phyloP scores from a whole-genome alignment of 345 rosid species.

The Aegle marmelos region DNA sequence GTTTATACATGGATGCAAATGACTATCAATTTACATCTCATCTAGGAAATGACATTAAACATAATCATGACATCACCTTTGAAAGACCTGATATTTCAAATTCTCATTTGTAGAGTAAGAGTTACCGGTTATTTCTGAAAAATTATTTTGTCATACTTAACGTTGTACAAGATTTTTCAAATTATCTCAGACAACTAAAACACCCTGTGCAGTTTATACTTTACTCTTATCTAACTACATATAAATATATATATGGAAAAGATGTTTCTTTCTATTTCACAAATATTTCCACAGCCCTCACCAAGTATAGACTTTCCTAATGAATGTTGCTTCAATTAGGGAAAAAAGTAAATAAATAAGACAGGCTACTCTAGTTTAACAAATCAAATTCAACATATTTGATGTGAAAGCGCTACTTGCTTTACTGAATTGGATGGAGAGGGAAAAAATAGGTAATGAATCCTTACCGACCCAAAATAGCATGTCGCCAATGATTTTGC shows the following conservation, averaged over 20 bases:
- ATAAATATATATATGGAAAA: background rate
- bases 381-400: background rate
- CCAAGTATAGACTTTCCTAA: constrained; percentile 1
- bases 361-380: background rate
- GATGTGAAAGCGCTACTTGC: background rate
- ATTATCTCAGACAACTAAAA: background rate
- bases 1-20: background rate
- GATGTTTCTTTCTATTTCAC: background rate
- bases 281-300: background rate
- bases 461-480: constrained; percentile 88
- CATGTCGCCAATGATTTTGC: constrained; percentile 81
- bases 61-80: background rate
- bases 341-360: background rate
- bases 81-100: background rate
- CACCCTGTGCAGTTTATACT: background rate
- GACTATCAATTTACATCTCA: background rate
- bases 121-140: background rate
- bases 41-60: background rate
- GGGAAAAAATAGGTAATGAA: constrained; percentile 8
- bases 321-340: background rate
- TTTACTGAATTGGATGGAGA: background rate
- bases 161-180: background rate
- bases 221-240: too few species aligned
- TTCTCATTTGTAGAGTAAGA: background rate
- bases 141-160: background rate